Base-by-base conservation (phyloP, 306 rosid species). In the Hippophae tibetana region DNA sequence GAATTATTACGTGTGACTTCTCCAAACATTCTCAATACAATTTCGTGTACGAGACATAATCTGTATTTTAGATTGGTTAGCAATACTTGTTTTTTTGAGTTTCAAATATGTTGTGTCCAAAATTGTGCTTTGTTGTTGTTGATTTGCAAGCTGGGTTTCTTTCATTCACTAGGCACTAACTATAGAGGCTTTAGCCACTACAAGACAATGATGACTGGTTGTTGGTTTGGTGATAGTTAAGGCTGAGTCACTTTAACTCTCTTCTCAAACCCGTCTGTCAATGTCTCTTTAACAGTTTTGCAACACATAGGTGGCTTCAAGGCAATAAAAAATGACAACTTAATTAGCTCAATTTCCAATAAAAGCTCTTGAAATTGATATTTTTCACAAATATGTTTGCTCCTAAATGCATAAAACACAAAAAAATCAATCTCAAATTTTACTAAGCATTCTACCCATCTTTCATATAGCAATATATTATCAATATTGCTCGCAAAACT, bases 321-420 rank as follows among this genome's bases (percentile, higher is more conserved):
- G 0, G 81, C 78, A 4, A 75, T 73, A 5, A 84, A 31, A 68
- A 87, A 84, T 0, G 90, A 82, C 0, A 56, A 44, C 42, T 76
- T 74, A 0, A 79, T 63, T 42, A 67, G 64, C 69, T 87, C 89
- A 41, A 87, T 59, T 1, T 82, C 90, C 1, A 77, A 12, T 5
- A 87, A 9, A 0, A 84, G 66, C 59, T 84, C 86, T 47, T 81
- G 86, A 27, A 81, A 79, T 7, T 84, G 89, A 0, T 52, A 23
- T 9, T 79, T 79, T 6, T 77, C 72, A 5, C 79, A 68, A 8
- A 66, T 57, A 52, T 48, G 41, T 48, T 86, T 84, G 27, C 73
- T 79, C 57, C 86, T 90, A 41, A 83, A 79, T 27, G 95, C 81
- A 10, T 87, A 83, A 42, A 72, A 86, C 14, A 86, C 68, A 0